Conservation (phyloP, 2,329 filamentous ascomycete species). For the Dissoconium aciculare region DNA sequence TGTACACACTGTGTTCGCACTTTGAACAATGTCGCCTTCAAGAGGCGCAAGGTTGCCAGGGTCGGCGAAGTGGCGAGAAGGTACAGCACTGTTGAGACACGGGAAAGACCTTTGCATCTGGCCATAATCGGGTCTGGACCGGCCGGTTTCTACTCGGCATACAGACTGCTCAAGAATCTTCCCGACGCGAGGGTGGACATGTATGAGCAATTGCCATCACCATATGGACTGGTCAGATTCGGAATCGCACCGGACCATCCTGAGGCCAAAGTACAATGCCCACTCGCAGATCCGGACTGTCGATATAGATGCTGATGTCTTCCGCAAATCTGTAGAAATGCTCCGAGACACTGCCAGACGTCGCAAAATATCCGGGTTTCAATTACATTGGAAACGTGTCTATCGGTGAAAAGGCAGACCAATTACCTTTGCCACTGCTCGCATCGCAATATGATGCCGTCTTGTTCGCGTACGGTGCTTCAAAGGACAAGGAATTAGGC, state of each 20-base stretch:
- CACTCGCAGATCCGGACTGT: not conserved
- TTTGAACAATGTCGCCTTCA: conserved; percentile 9
- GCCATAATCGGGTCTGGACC: conserved; percentile 82
- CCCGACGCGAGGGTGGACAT: conserved; percentile 68
- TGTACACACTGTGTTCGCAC: conserved; percentile 8
- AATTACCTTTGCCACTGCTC: conserved; percentile 51
- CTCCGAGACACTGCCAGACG: conserved; percentile 80
- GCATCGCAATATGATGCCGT: conserved; percentile 81
- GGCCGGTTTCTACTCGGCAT: conserved; percentile 88
- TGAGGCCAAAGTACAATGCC: conserved; percentile 71
- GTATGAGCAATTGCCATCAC: conserved; percentile 88
- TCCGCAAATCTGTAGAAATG: conserved; percentile 53
- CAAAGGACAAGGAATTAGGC: conserved; percentile 61
- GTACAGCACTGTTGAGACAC: conserved; percentile 16
- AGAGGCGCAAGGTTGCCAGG: conserved; percentile 4
- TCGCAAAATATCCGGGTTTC: conserved; percentile 68
- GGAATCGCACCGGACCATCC: conserved; percentile 97
- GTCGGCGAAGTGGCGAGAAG: not conserved
- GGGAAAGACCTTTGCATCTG: conserved; percentile 47
- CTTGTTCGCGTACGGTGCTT: conserved; percentile 83
- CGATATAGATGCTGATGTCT: not conserved
- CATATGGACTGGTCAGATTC: conserved; percentile 81
- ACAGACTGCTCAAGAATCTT: conserved; percentile 65
- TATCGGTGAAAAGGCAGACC: conserved; percentile 43
- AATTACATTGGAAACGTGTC: conserved; percentile 83